Percentiles rank a stretch among this genome's conserved stretches.
These are phyloP conservation scores for Cladophialophora immunda DNA, from an alignment of 2,329 filamentous ascomycete genomes.

Conservation along the genomic window DNA sequence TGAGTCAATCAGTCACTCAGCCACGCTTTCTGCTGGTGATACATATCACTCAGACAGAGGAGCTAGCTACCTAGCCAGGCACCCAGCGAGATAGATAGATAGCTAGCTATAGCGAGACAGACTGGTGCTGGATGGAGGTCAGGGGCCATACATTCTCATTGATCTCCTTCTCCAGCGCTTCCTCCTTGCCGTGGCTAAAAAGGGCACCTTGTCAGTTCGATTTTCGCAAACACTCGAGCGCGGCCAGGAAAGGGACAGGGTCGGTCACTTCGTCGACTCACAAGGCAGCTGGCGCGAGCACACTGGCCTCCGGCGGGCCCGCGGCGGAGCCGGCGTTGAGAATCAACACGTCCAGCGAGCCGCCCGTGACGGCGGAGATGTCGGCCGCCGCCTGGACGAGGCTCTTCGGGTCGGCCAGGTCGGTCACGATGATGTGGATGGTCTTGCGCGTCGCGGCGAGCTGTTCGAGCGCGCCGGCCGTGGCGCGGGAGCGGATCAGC, in stretches of 20 bases:
- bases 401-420: slow-evolving; percentile 42
- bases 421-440: slow-evolving; percentile 50
- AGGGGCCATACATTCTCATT: too few relatives aligned
- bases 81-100: too few relatives aligned
- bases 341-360: slow-evolving; percentile 54
- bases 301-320: slow-evolving; percentile 29
- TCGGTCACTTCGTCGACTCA: too few relatives aligned
- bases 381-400: slow-evolving; percentile 44
- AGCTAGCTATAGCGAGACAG: too few relatives aligned
- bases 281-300: slow-evolving; percentile 25
- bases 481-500: slow-evolving; percentile 49
- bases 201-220: too few relatives aligned
- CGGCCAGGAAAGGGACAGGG: too few relatives aligned
- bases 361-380: slow-evolving; percentile 47
- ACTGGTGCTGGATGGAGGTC: too few relatives aligned
- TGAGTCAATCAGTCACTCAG: too few relatives aligned
- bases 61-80: too few relatives aligned
- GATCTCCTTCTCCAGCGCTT: slow-evolving; percentile 35
- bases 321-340: slow-evolving; percentile 49
- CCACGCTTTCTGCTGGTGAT: too few relatives aligned
- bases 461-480: slow-evolving; percentile 40
- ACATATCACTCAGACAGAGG: too few relatives aligned
- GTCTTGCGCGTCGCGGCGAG: slow-evolving; percentile 45
- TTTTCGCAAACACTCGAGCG: too few relatives aligned
- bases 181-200: slow-evolving; percentile 33